Conservation (phyloP, 176 grass and related monocot species). For the Aegilops umbellulata region DNA sequence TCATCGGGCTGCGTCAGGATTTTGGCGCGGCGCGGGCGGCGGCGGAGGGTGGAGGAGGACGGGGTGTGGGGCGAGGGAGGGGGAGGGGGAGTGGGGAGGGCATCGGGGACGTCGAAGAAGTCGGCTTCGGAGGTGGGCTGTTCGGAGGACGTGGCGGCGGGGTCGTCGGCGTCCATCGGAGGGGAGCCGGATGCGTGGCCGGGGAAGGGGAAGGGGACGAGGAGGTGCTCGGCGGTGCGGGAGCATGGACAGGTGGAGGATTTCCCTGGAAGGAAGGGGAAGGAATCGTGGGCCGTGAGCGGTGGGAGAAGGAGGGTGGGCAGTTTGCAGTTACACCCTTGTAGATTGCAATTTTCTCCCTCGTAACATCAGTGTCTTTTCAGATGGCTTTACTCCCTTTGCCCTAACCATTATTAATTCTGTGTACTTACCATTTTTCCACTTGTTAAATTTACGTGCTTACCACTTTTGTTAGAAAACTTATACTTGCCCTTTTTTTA, state of each 20-base stretch:
- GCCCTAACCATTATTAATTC: too few relatives aligned
- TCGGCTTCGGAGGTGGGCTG: neutral
- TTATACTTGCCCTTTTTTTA: too few relatives aligned
- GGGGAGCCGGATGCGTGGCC: neutral
- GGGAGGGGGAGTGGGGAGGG: neutral
- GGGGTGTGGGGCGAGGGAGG: neutral
- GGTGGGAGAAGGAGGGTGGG: neutral
- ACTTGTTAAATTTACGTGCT: too few relatives aligned
- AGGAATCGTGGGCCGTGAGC: neutral
- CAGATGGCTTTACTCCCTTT: neutral
- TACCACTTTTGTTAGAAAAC: too few relatives aligned
- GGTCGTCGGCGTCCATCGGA: conserved; percentile 35
- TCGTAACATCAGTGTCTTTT: neutral
- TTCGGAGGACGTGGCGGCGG: neutral
- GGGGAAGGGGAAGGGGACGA: neutral
- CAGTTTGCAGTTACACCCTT: conserved; percentile 14
- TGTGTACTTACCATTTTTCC: too few relatives aligned
- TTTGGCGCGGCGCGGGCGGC: conserved; percentile 26
- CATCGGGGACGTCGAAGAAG: conserved; percentile 49
- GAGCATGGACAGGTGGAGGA: conserved; percentile 1
- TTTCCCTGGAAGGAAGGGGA: conserved; percentile 9
- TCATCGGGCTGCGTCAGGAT: conserved; percentile 7
- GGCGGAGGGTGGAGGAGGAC: conserved; percentile 35
- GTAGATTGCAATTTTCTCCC: neutral
- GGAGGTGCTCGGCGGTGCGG: neutral